Base-by-base conservation (phyloP, 2,329 filamentous ascomycete species). In the Colletotrichum sidae region DNA sequence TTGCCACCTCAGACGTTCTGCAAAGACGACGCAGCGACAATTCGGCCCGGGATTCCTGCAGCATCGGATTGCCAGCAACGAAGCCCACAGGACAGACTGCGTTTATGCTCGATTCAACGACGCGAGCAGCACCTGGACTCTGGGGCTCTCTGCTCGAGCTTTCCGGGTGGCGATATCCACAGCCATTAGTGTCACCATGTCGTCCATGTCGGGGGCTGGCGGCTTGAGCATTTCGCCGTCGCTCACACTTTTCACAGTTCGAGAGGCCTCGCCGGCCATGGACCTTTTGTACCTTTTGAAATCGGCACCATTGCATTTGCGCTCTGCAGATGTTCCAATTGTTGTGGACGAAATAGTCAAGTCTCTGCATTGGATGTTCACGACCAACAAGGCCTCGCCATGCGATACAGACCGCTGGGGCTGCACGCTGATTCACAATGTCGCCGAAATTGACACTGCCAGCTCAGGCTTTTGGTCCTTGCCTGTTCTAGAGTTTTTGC, bases 241-340 rank as follows among this genome's bases (percentile, higher is more conserved):
- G 3, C 15, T 54, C 13, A 35, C 39, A 1, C 3, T 33, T n/a
- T 4, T 8, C 1, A n/a, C 17, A 2, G 8, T 54, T 13, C 39
- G 39, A 25, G 4, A n/a, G 7, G 13, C 6, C 11, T 34, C 38
- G 3, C 51, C 51, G 3, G 51, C 51, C 25, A 2, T 3, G 25
- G 25, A 25, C 25, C 25, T 25, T 25, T 4, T 25, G 4, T 1
- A 25, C 1, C 25, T 25, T 25, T 1, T 25, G 4, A 1, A 5
- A 1, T 1, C 1, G 25, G 25, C 1, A 5, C 25, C 1, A 1
- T 25, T 0, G 3, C 1, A 5, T 25, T 1, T 25, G 4, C 4
- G 25, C 25, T 5, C 25, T 5, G 25, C 25, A 25, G 4, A 25
- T 25, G 0, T 25, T 5, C 1, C 25, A 25, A 25, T 5, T 1